phyloP scores from a whole-genome alignment of 2,329 filamentous ascomycete genomes.

The Xylaria arbuscula region DNA sequence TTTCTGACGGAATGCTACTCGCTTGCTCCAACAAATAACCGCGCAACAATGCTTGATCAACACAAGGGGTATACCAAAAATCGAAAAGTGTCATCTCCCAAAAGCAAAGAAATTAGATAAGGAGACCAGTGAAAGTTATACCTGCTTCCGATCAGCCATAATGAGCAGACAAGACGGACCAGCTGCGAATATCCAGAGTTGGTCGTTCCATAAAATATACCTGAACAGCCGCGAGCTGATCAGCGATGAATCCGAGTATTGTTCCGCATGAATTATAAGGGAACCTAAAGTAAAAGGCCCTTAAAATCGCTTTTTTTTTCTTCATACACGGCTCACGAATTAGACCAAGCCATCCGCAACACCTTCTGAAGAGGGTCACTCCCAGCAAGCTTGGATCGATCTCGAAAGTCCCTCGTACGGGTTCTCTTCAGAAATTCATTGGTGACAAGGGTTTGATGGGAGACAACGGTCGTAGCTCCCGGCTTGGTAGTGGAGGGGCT shows the following conservation, averaged over 20 bases:
- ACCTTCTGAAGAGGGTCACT: constrained; percentile 22
- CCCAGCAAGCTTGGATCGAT: constrained; percentile 31
- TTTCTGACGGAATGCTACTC: constrained; percentile 18
- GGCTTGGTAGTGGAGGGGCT: constrained; percentile 50
- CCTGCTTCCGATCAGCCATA: constrained; percentile 11
- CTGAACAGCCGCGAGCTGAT: neutral
- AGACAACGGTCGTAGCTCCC: constrained; percentile 67
- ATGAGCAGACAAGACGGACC: neutral
- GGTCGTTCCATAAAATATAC: neutral
- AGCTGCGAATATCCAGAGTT: constrained; percentile 14
- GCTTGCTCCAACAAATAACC: constrained; percentile 24
- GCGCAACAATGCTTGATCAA: constrained; percentile 30
- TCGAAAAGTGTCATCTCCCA: constrained; percentile 27
- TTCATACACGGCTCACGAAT: neutral
- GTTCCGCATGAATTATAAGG: neutral
- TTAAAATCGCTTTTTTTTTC: neutral
- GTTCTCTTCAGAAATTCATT: constrained; percentile 60
- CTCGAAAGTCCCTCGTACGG: constrained; percentile 33
- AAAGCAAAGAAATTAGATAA: constrained; percentile 23
- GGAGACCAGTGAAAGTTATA: neutral
- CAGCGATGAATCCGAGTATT: neutral
- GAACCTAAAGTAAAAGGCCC: neutral
- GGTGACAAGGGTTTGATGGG: constrained; percentile 75
- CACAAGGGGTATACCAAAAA: constrained; percentile 48
- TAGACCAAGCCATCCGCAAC: neutral